Conservation (phyloP, 2,329 filamentous ascomycete species). For the Stagonosporopsis vannaccii region DNA sequence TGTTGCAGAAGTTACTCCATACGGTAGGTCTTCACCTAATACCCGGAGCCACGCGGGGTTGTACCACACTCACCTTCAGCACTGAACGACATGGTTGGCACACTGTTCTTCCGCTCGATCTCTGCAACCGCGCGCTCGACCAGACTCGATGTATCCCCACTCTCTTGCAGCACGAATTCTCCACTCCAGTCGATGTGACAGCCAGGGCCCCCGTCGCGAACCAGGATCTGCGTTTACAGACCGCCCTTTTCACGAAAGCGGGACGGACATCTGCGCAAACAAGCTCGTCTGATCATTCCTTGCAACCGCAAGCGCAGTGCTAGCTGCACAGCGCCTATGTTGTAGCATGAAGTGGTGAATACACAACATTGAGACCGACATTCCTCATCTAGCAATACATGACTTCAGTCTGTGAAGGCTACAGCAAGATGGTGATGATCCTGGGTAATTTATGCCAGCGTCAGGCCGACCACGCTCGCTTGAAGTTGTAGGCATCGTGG, state of each 20-base stretch:
- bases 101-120: constrained; percentile 5
- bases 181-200: constrained; percentile 8
- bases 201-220: constrained; percentile 3
- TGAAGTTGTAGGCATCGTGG: not conserved
- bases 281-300: constrained; percentile 8
- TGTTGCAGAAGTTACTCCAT: constrained; percentile 1
- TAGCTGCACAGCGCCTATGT: constrained; percentile 4
- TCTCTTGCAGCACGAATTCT: constrained; percentile 4
- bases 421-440: not conserved
- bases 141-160: not conserved
- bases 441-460: not conserved
- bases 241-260: constrained; percentile 9
- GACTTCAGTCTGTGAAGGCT: not conserved
- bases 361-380: not conserved
- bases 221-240: constrained; percentile 11
- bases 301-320: constrained; percentile 4
- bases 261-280: constrained; percentile 16
- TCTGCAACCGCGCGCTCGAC: constrained; percentile 4
- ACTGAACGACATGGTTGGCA: constrained; percentile 3
- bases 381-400: not conserved
- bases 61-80: not conserved
- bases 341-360: not conserved
- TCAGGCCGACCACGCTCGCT: not conserved
- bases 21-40: constrained; percentile 1
- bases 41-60: constrained; percentile 11